Conservation (phyloP, 169 alveolate genomes). For the Hepatocystis sp. region DNA sequence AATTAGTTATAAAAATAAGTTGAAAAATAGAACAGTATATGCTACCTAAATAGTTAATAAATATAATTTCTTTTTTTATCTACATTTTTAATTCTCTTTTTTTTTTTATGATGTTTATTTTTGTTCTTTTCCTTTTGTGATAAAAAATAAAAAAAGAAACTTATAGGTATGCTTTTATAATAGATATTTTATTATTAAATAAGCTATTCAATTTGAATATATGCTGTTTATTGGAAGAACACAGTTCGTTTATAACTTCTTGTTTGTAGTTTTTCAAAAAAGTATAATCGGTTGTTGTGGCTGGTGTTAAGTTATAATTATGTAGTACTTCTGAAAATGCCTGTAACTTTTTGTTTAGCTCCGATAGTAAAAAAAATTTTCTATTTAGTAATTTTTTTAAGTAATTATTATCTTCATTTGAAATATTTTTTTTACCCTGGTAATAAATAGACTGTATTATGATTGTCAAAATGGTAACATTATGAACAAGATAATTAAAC, state of each 20-base stretch:
- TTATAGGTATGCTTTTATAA: constrained; percentile 32
- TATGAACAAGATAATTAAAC: constrained; percentile 55
- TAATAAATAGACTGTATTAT: constrained; percentile 54
- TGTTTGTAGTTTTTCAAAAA: constrained; percentile 22
- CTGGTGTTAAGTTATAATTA: constrained; percentile 10
- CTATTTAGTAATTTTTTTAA: constrained; percentile 18
- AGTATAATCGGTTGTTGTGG: background rate
- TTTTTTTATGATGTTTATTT: too few relatives aligned
- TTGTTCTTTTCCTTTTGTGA: too few relatives aligned
- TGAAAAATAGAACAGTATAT: too few relatives aligned
- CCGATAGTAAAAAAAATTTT: constrained; percentile 11
- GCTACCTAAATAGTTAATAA: too few relatives aligned
- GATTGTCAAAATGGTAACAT: constrained; percentile 40
- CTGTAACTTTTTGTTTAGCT: constrained; percentile 26
- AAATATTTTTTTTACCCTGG: constrained; percentile 12
- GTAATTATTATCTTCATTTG: constrained; percentile 10
- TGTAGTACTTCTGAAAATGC: constrained; percentile 25
- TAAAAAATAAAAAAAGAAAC: too few relatives aligned
- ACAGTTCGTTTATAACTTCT: constrained; percentile 20
- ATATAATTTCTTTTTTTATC: too few relatives aligned
- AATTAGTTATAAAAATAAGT: too few relatives aligned
- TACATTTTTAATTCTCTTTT: too few relatives aligned
- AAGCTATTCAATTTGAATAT: constrained; percentile 28
- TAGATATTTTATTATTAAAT: constrained; percentile 22
- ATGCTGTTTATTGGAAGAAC: constrained; percentile 24